Evolutionary conservation across 306 rosid species (phyloP), one percentile per base, ranked within the genome.

Genomic region (Quercus agrifolia): DNA sequence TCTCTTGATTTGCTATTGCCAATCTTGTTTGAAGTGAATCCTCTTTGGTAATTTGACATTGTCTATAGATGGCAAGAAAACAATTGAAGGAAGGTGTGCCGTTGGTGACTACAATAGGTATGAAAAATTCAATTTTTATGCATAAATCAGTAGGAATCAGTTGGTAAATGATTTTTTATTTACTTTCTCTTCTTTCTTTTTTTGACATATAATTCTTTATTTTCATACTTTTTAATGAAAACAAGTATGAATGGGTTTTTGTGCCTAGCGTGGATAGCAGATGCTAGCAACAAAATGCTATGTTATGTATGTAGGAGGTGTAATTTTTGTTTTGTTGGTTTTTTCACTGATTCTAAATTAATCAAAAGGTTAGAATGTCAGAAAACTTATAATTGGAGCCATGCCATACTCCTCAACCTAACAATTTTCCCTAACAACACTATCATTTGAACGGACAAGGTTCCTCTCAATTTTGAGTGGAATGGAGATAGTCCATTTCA

Each of bases 11-110:
- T 61, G 6, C 2, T 25, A 14, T 51, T 54, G 78, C 46, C 46
- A 41, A 41, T 41, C 46, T 3, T 41, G 46, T 41, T 41, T 41
- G 46, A 41, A 41, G 46, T 51, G 69, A 27, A 61, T 82, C 75
- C 78, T 52, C 12, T n/a, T 58, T 62, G 72, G 64, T 62, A 73
- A 78, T 55, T 78, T 85, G 67, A 79, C 68, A 51, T 78, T 86
- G 69, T 71, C 51, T 76, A 81, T 85, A 93, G 96, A 87, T 84
- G 98, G 93, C 82, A 82, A 78, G 74, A 91, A 93, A 85, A 87
- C 89, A 84, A 51, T 91, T 80, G 96, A 93, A 79, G 94, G 88
- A 81, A 93, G 92, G 87, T 88, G 90, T 74, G 94, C 89, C 63
- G 4, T 56, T 56, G 86, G 79, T 46, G 77, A 88, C 78, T 84